These are phyloP conservation scores for Puccinia polysora DNA, from an alignment of 1,284 basidiomycete genomes.

Conservation along the genomic window DNA sequence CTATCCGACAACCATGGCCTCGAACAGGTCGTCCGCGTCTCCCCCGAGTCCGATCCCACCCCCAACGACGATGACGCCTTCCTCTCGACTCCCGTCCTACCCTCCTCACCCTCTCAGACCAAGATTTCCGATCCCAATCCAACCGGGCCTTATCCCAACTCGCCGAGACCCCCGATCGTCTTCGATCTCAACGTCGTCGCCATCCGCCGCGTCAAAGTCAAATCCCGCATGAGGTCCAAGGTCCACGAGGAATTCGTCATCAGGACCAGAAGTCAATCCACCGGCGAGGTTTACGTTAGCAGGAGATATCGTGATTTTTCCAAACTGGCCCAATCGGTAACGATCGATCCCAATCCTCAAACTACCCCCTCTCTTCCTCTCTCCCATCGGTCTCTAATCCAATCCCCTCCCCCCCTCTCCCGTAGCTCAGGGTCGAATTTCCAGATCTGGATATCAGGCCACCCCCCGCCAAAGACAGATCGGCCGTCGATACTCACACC, in stretches of 20 bases:
- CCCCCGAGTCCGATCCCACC: slow-evolving; percentile 47
- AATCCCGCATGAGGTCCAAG: slow-evolving; percentile 73
- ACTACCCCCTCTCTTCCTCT: not conserved
- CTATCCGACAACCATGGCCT: slow-evolving; percentile 61
- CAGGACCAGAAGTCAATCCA: slow-evolving; percentile 61
- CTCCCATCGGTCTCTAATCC: not conserved
- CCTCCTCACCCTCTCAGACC: slow-evolving; percentile 61
- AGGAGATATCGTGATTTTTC: slow-evolving; percentile 92
- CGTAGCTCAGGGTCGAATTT: slow-evolving; percentile 73
- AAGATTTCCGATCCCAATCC: not conserved
- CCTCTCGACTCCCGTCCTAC: slow-evolving; percentile 68
- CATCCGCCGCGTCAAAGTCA: slow-evolving; percentile 72
- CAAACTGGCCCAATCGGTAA: slow-evolving; percentile 73
- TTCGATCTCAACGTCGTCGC: slow-evolving; percentile 87
- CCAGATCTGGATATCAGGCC: slow-evolving; percentile 70
- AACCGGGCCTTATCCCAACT: slow-evolving; percentile 11
- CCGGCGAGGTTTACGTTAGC: slow-evolving; percentile 73
- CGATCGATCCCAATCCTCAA: not conserved
- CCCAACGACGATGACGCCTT: slow-evolving; percentile 56
- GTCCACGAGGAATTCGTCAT: slow-evolving; percentile 95
- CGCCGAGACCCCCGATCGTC: slow-evolving; percentile 50
- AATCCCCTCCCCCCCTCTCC: not conserved
- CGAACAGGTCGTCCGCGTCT: slow-evolving; percentile 82
- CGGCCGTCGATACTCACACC: slow-evolving; percentile 57
- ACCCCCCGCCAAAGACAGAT: slow-evolving; percentile 80